phyloP scores from a whole-genome alignment of 2,329 filamentous ascomycete species.

The Botrytis sinoallii region DNA sequence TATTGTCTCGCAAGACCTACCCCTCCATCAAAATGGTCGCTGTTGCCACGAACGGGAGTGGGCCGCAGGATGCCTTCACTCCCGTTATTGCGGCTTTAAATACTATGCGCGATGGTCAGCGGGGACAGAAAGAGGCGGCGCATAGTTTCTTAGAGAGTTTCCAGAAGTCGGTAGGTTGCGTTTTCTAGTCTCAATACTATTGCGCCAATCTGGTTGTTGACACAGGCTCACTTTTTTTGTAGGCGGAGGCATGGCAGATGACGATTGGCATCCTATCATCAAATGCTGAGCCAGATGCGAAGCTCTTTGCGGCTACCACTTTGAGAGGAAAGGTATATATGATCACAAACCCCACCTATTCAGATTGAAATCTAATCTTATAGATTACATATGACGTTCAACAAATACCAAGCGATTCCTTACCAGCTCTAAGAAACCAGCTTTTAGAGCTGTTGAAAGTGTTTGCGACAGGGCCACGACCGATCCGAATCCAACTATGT shows the following conservation, averaged over 20 bases:
- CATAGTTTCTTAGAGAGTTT: slow-evolving; percentile 91
- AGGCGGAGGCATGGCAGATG: slow-evolving; percentile 89
- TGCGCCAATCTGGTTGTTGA: slow-evolving; percentile 19
- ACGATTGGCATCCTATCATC: slow-evolving; percentile 85
- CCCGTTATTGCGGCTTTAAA: slow-evolving; percentile 84
- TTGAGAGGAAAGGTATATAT: slow-evolving; percentile 88
- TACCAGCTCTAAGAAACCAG: slow-evolving; percentile 77
- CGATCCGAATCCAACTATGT: slow-evolving; percentile 85
- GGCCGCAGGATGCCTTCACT: slow-evolving; percentile 68
- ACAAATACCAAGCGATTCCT: slow-evolving; percentile 74
- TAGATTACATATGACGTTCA: slow-evolving; percentile 96
- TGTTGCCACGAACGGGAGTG: slow-evolving; percentile 53
- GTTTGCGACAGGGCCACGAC: slow-evolving; percentile 78
- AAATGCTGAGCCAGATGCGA: slow-evolving; percentile 75
- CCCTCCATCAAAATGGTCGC: slow-evolving; percentile 35
- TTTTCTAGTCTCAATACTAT: slow-evolving; percentile 13
- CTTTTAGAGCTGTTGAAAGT: slow-evolving; percentile 76
- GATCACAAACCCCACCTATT: not conserved
- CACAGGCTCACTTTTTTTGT: slow-evolving; percentile 28
- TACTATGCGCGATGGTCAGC: slow-evolving; percentile 85
- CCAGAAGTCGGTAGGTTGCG: slow-evolving; percentile 84
- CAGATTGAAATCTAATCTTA: slow-evolving; percentile 26
- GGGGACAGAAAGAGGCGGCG: slow-evolving; percentile 80
- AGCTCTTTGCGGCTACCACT: slow-evolving; percentile 93
- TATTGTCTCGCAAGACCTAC: slow-evolving; percentile 26